These are phyloP conservation scores for Angomonas deanei DNA, from an alignment of 208 protist genomes.

Conservation along the genomic window DNA sequence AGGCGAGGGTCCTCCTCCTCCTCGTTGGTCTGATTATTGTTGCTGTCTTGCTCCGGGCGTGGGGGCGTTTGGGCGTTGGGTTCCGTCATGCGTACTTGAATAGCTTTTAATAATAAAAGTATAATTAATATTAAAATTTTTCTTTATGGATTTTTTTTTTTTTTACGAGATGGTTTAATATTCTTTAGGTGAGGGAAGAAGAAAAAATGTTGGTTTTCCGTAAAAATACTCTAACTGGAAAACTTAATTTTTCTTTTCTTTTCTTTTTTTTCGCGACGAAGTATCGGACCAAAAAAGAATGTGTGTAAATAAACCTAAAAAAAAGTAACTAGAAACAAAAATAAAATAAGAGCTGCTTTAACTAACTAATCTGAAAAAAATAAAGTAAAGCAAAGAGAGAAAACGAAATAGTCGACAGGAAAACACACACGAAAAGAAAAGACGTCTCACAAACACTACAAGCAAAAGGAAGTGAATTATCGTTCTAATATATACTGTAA, in stretches of 20 bases:
- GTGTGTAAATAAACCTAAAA: neutral
- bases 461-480: neutral
- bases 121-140: no score
- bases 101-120: neutral
- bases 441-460: neutral
- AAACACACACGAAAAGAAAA: neutral
- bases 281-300: neutral
- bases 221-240: no score
- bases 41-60: neutral
- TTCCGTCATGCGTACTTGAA: neutral
- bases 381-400: neutral
- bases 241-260: no score
- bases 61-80: neutral
- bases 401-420: neutral
- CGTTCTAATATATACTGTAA: neutral
- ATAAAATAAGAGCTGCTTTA: neutral
- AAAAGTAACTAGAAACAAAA: no score
- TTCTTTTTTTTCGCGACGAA: neutral
- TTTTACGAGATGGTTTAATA: no score
- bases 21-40: neutral
- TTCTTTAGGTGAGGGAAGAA: no score
- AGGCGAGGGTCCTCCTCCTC: neutral
- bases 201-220: neutral
- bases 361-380: constrained; percentile 3
- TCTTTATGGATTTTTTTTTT: no score